Conservation (phyloP, 108 stramenopile genomes). For the Mayamaea pseudoterrestris region DNA sequence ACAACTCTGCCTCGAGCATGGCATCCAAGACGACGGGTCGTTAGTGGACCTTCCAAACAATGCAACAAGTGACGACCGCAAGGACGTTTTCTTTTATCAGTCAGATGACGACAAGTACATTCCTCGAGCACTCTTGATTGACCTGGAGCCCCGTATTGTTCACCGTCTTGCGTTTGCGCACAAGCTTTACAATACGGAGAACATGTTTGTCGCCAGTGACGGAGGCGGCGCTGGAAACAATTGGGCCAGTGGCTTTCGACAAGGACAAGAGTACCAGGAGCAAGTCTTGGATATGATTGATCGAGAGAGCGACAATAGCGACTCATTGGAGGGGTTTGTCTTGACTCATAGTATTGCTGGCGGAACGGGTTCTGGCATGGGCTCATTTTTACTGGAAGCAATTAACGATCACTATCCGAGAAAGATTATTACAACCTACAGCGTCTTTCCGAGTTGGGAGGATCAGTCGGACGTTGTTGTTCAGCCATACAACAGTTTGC, state of each 20-base stretch:
- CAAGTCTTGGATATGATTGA: conserved; percentile 98
- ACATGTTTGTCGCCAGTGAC: conserved; percentile 88
- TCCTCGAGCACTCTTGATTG: conserved; percentile 92
- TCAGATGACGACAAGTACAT: conserved; percentile 90
- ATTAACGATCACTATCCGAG: conserved; percentile 99
- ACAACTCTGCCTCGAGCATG: conserved; percentile 96
- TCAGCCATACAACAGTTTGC: conserved; percentile 96
- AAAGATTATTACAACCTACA: conserved; percentile 97
- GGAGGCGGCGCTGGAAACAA: conserved; percentile 99
- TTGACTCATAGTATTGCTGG: conserved; percentile 96
- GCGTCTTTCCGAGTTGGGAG: conserved; percentile 95
- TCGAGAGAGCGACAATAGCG: conserved; percentile 92
- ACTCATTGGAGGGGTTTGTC: conserved; percentile 97
- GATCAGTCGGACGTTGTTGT: conserved; percentile 95
- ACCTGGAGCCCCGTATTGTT: conserved; percentile 96
- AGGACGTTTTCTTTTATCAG: conserved; percentile 98
- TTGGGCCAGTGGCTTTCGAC: conserved; percentile 91
- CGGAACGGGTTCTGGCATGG: conserved; percentile 98
- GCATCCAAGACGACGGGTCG: conserved; percentile 86
- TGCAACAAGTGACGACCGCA: conserved; percentile 81
- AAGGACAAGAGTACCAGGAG: conserved; percentile 89
- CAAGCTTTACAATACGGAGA: conserved; percentile 94
- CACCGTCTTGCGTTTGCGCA: conserved; percentile 75
- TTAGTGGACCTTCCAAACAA: conserved; percentile 23
- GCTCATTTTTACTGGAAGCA: conserved; percentile 89